A percentile compares a stretch with the other conserved stretches of the same genome.
Evolutionary conservation across 257 asterid species (phyloP).

Genomic region (Apocynum venetum): DNA sequence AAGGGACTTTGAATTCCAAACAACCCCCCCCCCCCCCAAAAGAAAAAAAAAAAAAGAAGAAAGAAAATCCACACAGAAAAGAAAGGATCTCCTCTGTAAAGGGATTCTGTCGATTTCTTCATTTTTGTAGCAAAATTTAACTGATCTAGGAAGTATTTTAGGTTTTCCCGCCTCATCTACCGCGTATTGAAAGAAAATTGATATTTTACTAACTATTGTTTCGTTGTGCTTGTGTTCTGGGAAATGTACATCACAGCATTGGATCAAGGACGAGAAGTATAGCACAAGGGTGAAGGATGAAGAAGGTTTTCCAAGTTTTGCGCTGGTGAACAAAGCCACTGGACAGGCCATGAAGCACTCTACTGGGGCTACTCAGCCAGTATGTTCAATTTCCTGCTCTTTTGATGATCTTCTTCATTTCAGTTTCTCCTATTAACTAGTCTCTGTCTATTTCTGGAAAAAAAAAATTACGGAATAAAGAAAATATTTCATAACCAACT

Average conservation of each 20-base stretch:
- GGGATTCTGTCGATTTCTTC: not conserved
- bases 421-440: not conserved
- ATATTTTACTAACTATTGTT: not conserved
- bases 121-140: not conserved
- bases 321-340: constrained; percentile 64
- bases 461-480: not conserved
- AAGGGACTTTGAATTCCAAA: not conserved
- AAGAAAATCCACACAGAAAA: not conserved
- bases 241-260: constrained; percentile 44
- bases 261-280: constrained; percentile 61
- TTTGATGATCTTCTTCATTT: not conserved
- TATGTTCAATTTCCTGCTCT: constrained; percentile 17
- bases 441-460: not conserved
- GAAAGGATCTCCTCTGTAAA: not conserved
- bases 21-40: not conserved
- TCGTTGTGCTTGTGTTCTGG: not conserved
- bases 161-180: not conserved
- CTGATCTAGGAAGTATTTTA: not conserved
- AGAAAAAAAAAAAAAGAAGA: no score
- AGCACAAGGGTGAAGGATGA: constrained; percentile 71
- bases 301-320: constrained; percentile 73
- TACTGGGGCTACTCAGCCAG: constrained; percentile 47
- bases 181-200: not conserved
- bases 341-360: constrained; percentile 71
- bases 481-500: no score